Percentiles rank a stretch among this genome's conserved stretches.
These are phyloP conservation scores for Aquilaria yunnanensis DNA, from an alignment of 345 rosid species.

Conservation along the genomic window DNA sequence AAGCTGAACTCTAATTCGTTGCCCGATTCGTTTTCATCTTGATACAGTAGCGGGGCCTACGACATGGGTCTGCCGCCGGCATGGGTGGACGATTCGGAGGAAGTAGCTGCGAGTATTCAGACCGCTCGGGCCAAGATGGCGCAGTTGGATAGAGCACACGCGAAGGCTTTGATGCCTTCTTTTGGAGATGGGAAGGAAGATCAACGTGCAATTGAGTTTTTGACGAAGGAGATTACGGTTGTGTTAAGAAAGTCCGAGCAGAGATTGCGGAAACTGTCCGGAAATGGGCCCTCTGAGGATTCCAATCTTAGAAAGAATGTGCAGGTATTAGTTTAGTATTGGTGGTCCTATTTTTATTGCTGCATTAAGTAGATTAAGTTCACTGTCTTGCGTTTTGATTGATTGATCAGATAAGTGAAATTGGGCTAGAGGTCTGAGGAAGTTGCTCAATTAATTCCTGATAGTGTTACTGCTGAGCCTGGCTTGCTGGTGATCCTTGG, in stretches of 20 bases:
- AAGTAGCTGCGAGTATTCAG: conserved; percentile 62
- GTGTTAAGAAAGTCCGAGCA: conserved; percentile 69
- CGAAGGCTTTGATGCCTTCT: conserved; percentile 88
- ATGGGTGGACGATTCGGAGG: conserved; percentile 89
- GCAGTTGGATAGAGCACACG: conserved; percentile 72
- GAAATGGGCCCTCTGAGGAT: conserved; percentile 68
- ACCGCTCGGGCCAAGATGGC: conserved; percentile 59
- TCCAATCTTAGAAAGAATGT: conserved; percentile 81
- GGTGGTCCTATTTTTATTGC: conserved; percentile 1
- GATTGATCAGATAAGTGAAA: neutral
- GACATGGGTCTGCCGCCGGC: conserved; percentile 81
- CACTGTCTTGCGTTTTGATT: neutral
- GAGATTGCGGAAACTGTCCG: conserved; percentile 52
- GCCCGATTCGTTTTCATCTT: neutral
- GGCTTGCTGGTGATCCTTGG: conserved; percentile 18
- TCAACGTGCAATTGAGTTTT: conserved; percentile 62
- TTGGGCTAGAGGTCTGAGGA: neutral
- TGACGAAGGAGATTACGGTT: conserved; percentile 66
- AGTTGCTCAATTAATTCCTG: neutral
- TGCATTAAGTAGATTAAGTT: neutral
- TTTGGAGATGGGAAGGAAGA: conserved; percentile 83
- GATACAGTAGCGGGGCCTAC: conserved; percentile 61
- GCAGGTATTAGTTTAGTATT: conserved; percentile 45
- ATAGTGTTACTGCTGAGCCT: conserved; percentile 18
- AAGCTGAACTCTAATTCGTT: neutral